Base-by-base conservation (phyloP, 116 monocot genomes). In the Thalassia testudinum region DNA sequence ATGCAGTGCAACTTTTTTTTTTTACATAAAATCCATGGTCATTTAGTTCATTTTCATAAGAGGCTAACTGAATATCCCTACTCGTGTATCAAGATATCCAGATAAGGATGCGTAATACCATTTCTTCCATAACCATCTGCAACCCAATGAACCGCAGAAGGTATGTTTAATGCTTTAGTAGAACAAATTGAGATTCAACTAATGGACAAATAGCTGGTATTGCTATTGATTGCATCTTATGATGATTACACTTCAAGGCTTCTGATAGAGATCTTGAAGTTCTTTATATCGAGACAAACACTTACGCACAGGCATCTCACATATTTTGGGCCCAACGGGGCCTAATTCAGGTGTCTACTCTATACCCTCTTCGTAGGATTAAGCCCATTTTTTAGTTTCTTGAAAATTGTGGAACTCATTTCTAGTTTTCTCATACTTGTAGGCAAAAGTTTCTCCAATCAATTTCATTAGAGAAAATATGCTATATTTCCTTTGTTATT, bases 321-420 rank as follows among this genome's bases (percentile, higher is more conserved):
- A 27, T 88, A 15, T 95, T 79, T 60, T 95, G 95, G 95, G 88
- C 82, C 11, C 47, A 85, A 7, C 88, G 95, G 85, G 78, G 82
- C 53, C 68, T 95, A 37, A 82, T 95, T 44, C 95, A 95, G 95
- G 95, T 88, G 15, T 1, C 15, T 7, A 7, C 4, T 61, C 21
- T 13, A 20, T 34, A 12, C 27, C 18, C 6, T 5, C 0, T 25
- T 10, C 10, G 30, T 34, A 3, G 30, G 10, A 10, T 5, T 34
- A 5, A 34, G 6, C 10, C 30, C 30, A 14, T 40, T 8, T 40
- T 7, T 40, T 40, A 40, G 7, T 7, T 8, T 8, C 40, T 14
- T 8, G 7, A 14, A 8, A 40, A 8, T 8, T 14, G 14, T 8
- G 7, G 40, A 8, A 40, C 40, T 40, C 11, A 40, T 40, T 40